Percentiles rank a stretch among this genome's conserved stretches.
Conservation (phyloP, 1,139 yeast species). For the Geotrichum candidum region DNA sequence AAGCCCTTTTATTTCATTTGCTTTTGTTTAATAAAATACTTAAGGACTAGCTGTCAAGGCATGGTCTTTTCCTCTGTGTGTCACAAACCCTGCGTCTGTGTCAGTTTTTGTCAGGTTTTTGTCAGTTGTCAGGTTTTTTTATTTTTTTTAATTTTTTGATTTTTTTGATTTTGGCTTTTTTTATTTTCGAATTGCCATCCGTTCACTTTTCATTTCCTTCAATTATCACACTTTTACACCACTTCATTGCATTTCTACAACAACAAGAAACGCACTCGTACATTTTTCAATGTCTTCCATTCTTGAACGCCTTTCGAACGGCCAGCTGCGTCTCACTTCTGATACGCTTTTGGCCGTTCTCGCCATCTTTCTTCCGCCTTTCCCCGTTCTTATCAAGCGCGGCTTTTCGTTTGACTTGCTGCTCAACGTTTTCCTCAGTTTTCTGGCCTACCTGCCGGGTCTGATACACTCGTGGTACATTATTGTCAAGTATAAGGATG, state of each 20-base stretch:
- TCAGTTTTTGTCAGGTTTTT: too few species aligned
- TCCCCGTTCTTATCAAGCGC: slow-evolving; percentile 64
- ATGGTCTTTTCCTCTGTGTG: not conserved
- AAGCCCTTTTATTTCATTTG: too few species aligned
- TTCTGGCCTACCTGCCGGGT: slow-evolving; percentile 72
- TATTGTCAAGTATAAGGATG: slow-evolving; percentile 43
- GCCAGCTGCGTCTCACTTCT: slow-evolving; percentile 18
- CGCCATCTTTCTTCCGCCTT: slow-evolving; percentile 62
- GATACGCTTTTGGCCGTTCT: slow-evolving; percentile 52
- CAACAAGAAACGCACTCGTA: not conserved
- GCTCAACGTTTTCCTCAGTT: slow-evolving; percentile 51
- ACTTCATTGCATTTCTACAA: not conserved
- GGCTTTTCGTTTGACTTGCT: slow-evolving; percentile 57
- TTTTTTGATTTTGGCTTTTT: too few species aligned
- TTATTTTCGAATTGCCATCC: not conserved
- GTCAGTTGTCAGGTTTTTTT: too few species aligned
- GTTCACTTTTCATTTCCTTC: too few species aligned
- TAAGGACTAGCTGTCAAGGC: not conserved
- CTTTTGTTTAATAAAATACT: too few species aligned
- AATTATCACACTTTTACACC: not conserved
- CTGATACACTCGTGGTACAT: slow-evolving; percentile 41
- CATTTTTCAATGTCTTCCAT: not conserved
- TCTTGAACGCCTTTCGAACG: not conserved
- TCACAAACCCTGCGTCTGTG: too few species aligned
- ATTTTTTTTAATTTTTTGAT: too few species aligned